Percentiles rank a stretch among this genome's conserved stretches.
Conservation (phyloP, 805 yeast genomes). For the Isabelozyma heimii region DNA sequence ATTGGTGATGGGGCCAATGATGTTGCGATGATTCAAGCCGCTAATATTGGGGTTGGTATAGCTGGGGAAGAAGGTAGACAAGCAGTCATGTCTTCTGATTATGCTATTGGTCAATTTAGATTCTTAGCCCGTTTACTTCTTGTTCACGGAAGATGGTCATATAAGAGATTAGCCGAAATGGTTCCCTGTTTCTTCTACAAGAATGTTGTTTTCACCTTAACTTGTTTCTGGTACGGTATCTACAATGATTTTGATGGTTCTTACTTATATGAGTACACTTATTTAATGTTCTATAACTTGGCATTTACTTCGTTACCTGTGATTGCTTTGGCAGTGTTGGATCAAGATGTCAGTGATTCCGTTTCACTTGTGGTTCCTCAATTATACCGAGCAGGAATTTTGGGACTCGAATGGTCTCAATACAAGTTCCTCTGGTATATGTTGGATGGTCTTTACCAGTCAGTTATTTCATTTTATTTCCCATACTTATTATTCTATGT, state of each 20-base stretch:
- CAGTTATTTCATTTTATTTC: slow-evolving; percentile 65
- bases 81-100: slow-evolving; percentile 85
- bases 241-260: slow-evolving; percentile 71
- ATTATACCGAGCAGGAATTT: slow-evolving; percentile 64
- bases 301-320: slow-evolving; percentile 81
- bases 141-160: slow-evolving; percentile 86
- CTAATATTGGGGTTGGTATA: slow-evolving; percentile 82
- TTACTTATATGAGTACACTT: slow-evolving; percentile 74
- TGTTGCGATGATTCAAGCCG: slow-evolving; percentile 85
- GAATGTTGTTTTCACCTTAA: slow-evolving; percentile 69
- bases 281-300: slow-evolving; percentile 73
- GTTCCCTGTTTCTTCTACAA: slow-evolving; percentile 77
- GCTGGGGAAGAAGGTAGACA: slow-evolving; percentile 88
- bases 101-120: slow-evolving; percentile 78
- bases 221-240: slow-evolving; percentile 76
- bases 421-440: slow-evolving; percentile 59
- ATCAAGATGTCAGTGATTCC: slow-evolving; percentile 70
- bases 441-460: slow-evolving; percentile 70
- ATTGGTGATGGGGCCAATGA: slow-evolving; percentile 88
- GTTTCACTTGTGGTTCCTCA: slow-evolving; percentile 69
- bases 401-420: slow-evolving; percentile 62
- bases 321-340: slow-evolving; percentile 67
- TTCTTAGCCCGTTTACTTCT: slow-evolving; percentile 61
- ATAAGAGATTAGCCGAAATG: slow-evolving; percentile 72
- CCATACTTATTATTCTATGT: slow-evolving; percentile 55